These are phyloP conservation scores for Suhomyces taliae DNA, from an alignment of 1,139 yeast species.

Conservation along the genomic window DNA sequence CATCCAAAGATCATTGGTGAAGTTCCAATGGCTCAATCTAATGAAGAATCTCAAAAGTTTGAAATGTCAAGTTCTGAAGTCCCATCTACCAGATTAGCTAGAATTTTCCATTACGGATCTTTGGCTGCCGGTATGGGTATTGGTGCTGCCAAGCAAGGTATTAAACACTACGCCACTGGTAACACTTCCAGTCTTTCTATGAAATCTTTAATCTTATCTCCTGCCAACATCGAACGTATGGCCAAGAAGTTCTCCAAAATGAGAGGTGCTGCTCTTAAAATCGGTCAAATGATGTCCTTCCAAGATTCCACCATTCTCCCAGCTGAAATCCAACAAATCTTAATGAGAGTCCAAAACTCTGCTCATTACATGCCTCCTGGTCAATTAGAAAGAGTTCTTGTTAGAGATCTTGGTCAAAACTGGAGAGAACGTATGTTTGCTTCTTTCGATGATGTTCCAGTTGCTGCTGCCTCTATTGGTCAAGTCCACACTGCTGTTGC, in stretches of 20 bases:
- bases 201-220: slow-evolving; percentile 68
- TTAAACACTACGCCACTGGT: slow-evolving; percentile 62
- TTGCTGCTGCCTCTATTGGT: slow-evolving; percentile 98
- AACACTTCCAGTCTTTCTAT: slow-evolving; percentile 45
- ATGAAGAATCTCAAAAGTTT: slow-evolving; percentile 35
- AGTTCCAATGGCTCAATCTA: slow-evolving; percentile 21
- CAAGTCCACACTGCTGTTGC: slow-evolving; percentile 84
- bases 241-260: slow-evolving; percentile 85
- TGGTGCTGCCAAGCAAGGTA: slow-evolving; percentile 79
- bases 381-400: slow-evolving; percentile 79
- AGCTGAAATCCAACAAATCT: slow-evolving; percentile 74
- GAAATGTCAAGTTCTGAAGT: slow-evolving; percentile 67
- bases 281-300: slow-evolving; percentile 93
- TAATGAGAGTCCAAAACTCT: slow-evolving; percentile 83
- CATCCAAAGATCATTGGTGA: slow-evolving; percentile 8
- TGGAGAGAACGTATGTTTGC: slow-evolving; percentile 75
- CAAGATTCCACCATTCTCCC: slow-evolving; percentile 88
- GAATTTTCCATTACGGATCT: slow-evolving; percentile 90
- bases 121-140: slow-evolving; percentile 90
- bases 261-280: slow-evolving; percentile 97
- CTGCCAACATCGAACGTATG: slow-evolving; percentile 82
- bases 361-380: slow-evolving; percentile 97
- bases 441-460: slow-evolving; percentile 81
- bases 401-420: slow-evolving; percentile 66
- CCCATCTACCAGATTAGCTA: slow-evolving; percentile 81